Conservation (phyloP, 257 asterid species). For the Linaria vulgaris region DNA sequence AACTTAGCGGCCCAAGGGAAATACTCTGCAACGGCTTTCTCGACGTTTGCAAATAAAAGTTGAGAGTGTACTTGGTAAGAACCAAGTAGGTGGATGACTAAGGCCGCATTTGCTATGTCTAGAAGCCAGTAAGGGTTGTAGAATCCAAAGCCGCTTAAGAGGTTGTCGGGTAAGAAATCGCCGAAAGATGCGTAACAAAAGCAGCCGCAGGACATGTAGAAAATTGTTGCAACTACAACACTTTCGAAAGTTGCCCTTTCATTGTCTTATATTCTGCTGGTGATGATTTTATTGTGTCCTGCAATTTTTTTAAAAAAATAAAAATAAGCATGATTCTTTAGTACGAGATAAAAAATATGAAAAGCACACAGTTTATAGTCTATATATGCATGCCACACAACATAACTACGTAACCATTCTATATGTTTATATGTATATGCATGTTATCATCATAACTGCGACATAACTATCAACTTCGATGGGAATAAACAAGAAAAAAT, state of each 20-base stretch:
- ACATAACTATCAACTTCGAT: too few species aligned
- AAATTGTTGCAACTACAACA: conserved; percentile 31
- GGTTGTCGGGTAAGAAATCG: conserved; percentile 42
- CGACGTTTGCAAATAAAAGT: conserved; percentile 42
- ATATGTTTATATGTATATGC: too few species aligned
- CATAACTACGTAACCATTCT: too few species aligned
- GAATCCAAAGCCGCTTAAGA: conserved; percentile 51
- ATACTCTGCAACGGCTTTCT: too few species aligned
- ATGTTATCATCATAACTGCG: too few species aligned
- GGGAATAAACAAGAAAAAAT: too few species aligned
- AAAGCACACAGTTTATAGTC: too few species aligned
- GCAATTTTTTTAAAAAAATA: neutral
- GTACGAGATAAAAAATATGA: neutral
- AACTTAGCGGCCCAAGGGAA: too few species aligned
- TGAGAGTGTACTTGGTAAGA: conserved; percentile 49
- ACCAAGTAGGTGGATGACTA: conserved; percentile 48
- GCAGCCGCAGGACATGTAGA: conserved; percentile 51
- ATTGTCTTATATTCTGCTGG: conserved; percentile 40
- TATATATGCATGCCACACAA: too few species aligned
- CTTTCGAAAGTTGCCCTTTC: conserved; percentile 43
- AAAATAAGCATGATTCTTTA: neutral
- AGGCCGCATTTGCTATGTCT: conserved; percentile 43
- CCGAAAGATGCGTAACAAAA: conserved; percentile 56
- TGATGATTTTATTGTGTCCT: conserved; percentile 53
- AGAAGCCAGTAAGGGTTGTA: too few species aligned